Percentiles rank a stretch among this genome's conserved stretches.
These are phyloP conservation scores for Boletellus deceptivus DNA, from an alignment of 1,284 basidiomycete genomes.

Conservation along the genomic window DNA sequence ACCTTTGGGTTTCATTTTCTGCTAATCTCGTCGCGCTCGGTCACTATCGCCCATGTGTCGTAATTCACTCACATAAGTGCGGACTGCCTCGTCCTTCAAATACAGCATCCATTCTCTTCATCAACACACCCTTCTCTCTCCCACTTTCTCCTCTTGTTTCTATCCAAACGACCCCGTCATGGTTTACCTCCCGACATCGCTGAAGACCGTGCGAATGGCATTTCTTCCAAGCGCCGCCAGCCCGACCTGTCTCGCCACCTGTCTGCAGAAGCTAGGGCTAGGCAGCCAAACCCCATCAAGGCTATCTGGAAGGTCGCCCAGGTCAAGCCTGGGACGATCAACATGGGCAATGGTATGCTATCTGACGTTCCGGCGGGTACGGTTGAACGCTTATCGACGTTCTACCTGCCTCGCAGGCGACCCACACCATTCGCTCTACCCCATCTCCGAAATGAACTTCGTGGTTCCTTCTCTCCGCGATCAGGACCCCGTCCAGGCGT, in stretches of 20 bases:
- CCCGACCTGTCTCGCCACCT: constrained; percentile 32
- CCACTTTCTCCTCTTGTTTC: not conserved
- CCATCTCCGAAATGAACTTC: constrained; percentile 31
- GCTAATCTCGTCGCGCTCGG: too few species aligned
- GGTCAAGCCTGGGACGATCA: constrained; percentile 35
- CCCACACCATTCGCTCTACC: constrained; percentile 31
- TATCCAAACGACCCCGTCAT: constrained; percentile 10
- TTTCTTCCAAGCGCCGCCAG: constrained; percentile 25
- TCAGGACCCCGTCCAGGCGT: constrained; percentile 30
- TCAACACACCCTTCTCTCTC: too few species aligned
- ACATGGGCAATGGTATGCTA: constrained; percentile 32
- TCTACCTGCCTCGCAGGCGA: constrained; percentile 19
- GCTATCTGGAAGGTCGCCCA: constrained; percentile 34
- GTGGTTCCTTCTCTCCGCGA: constrained; percentile 29
- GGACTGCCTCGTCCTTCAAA: too few species aligned
- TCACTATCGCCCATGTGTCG: too few species aligned
- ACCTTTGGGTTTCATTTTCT: too few species aligned
- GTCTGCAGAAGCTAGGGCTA: constrained; percentile 30
- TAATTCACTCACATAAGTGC: too few species aligned
- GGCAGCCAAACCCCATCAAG: constrained; percentile 33
- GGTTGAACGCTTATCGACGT: constrained; percentile 1
- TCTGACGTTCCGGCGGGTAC: not conserved
- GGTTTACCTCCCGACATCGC: constrained; percentile 25
- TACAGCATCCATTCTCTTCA: too few species aligned
- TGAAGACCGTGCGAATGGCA: constrained; percentile 12